A percentile compares a stretch with the other conserved stretches of the same genome.
These are phyloP conservation scores for Aspergillus steynii DNA, from an alignment of 495 filamentous ascomycete genomes.

Conservation along the genomic window DNA sequence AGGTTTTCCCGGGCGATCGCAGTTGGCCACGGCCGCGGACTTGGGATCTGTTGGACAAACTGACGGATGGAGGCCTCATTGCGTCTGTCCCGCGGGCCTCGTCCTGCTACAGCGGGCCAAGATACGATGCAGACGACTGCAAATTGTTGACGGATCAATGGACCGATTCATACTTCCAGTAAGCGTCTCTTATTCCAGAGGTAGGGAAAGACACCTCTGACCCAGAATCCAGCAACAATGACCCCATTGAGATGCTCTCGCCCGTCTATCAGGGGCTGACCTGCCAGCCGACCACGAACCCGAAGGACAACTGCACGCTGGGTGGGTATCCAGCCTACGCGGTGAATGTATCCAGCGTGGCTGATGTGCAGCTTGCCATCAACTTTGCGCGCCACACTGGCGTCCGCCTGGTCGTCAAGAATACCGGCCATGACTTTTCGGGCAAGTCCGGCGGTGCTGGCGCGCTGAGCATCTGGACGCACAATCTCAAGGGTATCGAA, in stretches of 20 bases:
- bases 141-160: constrained; percentile 23
- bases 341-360: constrained; percentile 56
- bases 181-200: neutral
- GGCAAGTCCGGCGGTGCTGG: constrained; percentile 60
- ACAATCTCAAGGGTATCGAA: constrained; percentile 52
- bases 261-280: constrained; percentile 42
- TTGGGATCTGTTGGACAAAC: constrained; percentile 47
- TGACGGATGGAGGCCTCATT: constrained; percentile 53
- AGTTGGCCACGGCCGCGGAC: constrained; percentile 43
- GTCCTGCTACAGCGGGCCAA: constrained; percentile 50
- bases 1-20: constrained; percentile 48
- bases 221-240: constrained; percentile 24
- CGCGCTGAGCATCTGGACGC: constrained; percentile 60
- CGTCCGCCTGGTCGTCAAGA: constrained; percentile 64
- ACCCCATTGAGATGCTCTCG: constrained; percentile 46
- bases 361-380: constrained; percentile 58
- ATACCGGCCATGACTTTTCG: constrained; percentile 68
- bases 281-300: constrained; percentile 34
- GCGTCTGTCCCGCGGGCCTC: constrained; percentile 56
- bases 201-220: constrained; percentile 1
- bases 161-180: constrained; percentile 36
- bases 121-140: constrained; percentile 48
- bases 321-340: constrained; percentile 61
- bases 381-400: constrained; percentile 62
- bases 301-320: constrained; percentile 48